These are phyloP conservation scores for Fomitopsis pulvina DNA, from an alignment of 768 basidiomycete genomes.

Conservation along the genomic window DNA sequence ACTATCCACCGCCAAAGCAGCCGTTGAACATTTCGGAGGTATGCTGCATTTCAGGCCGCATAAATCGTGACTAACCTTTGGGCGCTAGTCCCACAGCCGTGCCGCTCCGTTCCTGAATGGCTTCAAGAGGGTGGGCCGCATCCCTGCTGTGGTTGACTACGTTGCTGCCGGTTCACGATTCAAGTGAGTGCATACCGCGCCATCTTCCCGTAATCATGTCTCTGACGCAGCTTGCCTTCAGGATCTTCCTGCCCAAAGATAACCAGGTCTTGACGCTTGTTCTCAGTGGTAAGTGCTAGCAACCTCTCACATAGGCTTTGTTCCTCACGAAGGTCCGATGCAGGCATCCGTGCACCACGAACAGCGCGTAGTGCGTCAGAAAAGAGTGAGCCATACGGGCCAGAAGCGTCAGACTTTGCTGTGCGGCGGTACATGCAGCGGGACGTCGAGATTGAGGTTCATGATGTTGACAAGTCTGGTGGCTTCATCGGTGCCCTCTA, in stretches of 20 bases:
- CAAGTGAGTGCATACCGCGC: conserved; percentile 49
- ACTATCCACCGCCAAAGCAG: conserved; percentile 67
- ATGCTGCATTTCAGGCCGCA: conserved; percentile 12
- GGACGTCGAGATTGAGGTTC: conserved; percentile 90
- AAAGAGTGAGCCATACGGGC: conserved; percentile 84
- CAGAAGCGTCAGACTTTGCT: conserved; percentile 77
- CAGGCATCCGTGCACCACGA: conserved; percentile 88
- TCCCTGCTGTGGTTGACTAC: conserved; percentile 86
- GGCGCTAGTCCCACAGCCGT: conserved; percentile 37
- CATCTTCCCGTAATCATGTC: background rate
- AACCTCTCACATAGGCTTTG: background rate
- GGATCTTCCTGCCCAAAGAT: conserved; percentile 82
- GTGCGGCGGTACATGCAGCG: conserved; percentile 84
- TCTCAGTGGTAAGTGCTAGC: conserved; percentile 53
- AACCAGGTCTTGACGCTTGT: conserved; percentile 93
- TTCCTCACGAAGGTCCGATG: background rate
- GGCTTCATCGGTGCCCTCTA: conserved; percentile 92
- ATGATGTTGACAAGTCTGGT: conserved; percentile 87
- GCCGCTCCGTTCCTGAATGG: conserved; percentile 84
- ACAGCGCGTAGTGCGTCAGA: conserved; percentile 75
- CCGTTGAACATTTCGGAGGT: conserved; percentile 94
- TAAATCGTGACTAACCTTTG: background rate
- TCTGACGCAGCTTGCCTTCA: conserved; percentile 22
- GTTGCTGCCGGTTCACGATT: conserved; percentile 93
- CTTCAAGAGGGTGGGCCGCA: conserved; percentile 84